Conservation (phyloP, 2,329 filamentous ascomycete species). For the Bertia moriformis region DNA sequence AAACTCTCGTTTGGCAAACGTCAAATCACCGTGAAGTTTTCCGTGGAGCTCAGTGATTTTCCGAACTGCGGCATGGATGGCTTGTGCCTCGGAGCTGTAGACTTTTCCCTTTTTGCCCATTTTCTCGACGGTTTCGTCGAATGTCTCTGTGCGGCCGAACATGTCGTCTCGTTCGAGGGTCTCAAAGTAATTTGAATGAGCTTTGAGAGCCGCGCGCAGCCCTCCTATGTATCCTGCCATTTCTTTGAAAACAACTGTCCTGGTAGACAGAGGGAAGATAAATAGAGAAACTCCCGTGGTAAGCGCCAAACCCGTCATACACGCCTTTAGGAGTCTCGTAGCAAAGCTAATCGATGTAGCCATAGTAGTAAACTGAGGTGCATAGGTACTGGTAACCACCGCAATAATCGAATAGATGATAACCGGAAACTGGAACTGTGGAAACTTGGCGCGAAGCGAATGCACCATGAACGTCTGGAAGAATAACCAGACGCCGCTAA, state of each 20-base stretch:
- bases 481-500: constrained; percentile 42
- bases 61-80: not conserved
- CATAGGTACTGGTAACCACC: constrained; percentile 33
- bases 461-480: constrained; percentile 40
- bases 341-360: not conserved
- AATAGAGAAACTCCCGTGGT: constrained; percentile 36
- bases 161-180: not conserved
- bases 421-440: constrained; percentile 39
- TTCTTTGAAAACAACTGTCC: constrained; percentile 35
- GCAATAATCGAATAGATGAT: constrained; percentile 40
- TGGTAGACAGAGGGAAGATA: constrained; percentile 35
- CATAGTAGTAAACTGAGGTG: constrained; percentile 25
- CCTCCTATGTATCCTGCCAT: constrained; percentile 31
- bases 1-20: constrained; percentile 45
- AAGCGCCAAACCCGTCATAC: constrained; percentile 37
- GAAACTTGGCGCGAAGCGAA: constrained; percentile 35
- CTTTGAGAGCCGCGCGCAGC: not conserved
- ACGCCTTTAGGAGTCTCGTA: constrained; percentile 26
- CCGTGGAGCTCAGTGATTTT: constrained; percentile 26
- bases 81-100: not conserved
- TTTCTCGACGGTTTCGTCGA: not conserved
- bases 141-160: constrained; percentile 1
- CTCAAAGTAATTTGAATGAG: not conserved
- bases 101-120: not conserved
- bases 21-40: constrained; percentile 36